These are phyloP conservation scores for Apophysomyces trapeziformis DNA, from an alignment of 371 early-diverging fungal genomes.

Conservation along the genomic window DNA sequence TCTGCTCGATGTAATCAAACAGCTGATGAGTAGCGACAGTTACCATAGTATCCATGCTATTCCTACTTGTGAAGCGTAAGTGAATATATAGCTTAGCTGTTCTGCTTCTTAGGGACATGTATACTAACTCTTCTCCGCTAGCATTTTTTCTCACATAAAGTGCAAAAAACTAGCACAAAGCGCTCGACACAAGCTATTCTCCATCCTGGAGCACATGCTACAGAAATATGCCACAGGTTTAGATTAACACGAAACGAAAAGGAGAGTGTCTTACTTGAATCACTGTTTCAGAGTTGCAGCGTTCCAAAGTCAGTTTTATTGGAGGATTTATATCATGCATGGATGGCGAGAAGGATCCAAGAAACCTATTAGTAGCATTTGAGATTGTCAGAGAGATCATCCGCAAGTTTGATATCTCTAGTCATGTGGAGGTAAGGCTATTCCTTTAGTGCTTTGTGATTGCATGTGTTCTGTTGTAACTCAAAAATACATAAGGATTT, in stretches of 20 bases:
- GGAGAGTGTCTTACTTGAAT: neutral
- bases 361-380: constrained; percentile 83
- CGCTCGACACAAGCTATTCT: constrained; percentile 27
- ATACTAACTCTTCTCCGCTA: neutral
- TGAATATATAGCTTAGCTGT: neutral
- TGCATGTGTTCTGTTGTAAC: neutral
- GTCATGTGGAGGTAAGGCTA: constrained; percentile 60
- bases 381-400: constrained; percentile 61
- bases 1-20: neutral
- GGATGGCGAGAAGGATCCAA: constrained; percentile 94
- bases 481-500: constrained; percentile 57
- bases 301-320: constrained; percentile 61
- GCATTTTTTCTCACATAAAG: constrained; percentile 25
- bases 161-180: constrained; percentile 27
- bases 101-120: neutral
- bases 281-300: constrained; percentile 22
- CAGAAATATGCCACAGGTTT: constrained; percentile 28
- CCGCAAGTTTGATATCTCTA: constrained; percentile 62
- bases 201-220: constrained; percentile 21
- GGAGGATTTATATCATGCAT: constrained; percentile 75
- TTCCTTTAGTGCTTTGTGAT: too few species aligned
- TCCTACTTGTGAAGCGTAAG: constrained; percentile 9
- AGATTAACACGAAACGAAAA: neutral
- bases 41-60: constrained; percentile 2
- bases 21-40: constrained; percentile 7